These are phyloP conservation scores for Cyberlindnera mycetangii DNA, from an alignment of 805 yeast genomes.

Conservation along the genomic window DNA sequence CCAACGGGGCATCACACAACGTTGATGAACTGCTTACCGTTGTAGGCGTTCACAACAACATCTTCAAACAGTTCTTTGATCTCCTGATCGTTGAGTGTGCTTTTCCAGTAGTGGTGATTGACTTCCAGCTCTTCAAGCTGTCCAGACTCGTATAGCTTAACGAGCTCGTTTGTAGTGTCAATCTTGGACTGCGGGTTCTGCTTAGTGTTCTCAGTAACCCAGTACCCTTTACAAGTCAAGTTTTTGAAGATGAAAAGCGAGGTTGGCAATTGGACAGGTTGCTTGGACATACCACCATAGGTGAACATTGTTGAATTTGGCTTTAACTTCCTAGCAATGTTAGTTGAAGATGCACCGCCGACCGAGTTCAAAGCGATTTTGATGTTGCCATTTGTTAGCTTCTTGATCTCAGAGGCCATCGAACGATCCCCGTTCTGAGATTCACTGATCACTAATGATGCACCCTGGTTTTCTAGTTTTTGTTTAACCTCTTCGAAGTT, in stretches of 20 bases:
- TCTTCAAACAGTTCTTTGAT: constrained; percentile 33
- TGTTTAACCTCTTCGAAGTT: constrained; percentile 60
- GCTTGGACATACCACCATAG: constrained; percentile 97
- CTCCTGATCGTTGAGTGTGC: constrained; percentile 36
- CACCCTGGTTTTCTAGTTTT: constrained; percentile 66
- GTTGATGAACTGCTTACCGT: constrained; percentile 45
- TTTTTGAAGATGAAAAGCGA: constrained; percentile 88
- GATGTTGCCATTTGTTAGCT: constrained; percentile 51
- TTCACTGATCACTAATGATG: constrained; percentile 85
- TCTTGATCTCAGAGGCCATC: constrained; percentile 57
- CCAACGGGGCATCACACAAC: too few species aligned
- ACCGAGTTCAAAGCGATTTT: constrained; percentile 87
- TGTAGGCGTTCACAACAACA: constrained; percentile 36
- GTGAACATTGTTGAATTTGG: constrained; percentile 77
- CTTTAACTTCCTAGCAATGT: constrained; percentile 78
- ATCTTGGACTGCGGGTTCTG: constrained; percentile 58
- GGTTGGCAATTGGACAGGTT: constrained; percentile 91
- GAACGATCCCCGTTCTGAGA: constrained; percentile 71
- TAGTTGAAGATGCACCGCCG: constrained; percentile 84
- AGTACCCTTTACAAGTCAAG: constrained; percentile 81
- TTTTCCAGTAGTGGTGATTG: constrained; percentile 30
- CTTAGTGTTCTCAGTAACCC: constrained; percentile 76
- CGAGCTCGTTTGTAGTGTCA: constrained; percentile 50
- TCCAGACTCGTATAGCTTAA: constrained; percentile 57
- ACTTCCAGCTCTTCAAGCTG: constrained; percentile 43